Evolutionary conservation across 2,329 filamentous ascomycete species (phyloP), one percentile per base, ranked within the genome.

Genomic region (Colletotrichum plurivorum): DNA sequence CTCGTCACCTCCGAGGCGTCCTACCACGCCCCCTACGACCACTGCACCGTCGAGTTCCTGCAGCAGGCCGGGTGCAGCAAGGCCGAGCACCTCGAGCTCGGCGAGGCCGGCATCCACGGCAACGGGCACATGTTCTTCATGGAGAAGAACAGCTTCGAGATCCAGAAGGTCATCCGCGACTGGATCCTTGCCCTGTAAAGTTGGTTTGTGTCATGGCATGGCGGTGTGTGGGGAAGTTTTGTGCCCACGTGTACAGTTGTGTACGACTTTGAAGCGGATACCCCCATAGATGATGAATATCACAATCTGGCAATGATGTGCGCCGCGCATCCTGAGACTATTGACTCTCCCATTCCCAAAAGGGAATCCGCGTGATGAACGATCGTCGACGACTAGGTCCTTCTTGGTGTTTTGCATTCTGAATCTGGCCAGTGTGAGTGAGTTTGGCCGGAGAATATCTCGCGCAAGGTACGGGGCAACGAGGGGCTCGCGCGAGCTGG

Each of bases 51-150:
- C 4, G 69, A 73, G 49, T 85, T 78, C 66, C 74, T 86, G 36
- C 74, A 75, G 56, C 84, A 86, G 73, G 84, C 83, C 5, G 83
- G 83, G 1, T 75, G 78, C 72, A 71, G 73, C 25, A 71, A 72
- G 49, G 69, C 76, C 36, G 72, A 81, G 59, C 77, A 80, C 70
- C 41, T 84, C 46, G 75, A 77, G 71, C 76, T 86, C 22, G 77
- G 67, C 6, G 76, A 82, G 36, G 73, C 73, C 7, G 82, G 81
- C 4, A 78, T 85, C 43, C 71, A 75, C 45, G 84, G 84, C 8
- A 85, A 86, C 66, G 83, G 81, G 0, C 84, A 86, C 74, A 80
- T 86, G 79, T 79, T 83, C 64, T 84, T 85, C 68, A 75, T 86
- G 76, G 84, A 85, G 76, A 81, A 79, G 76, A 86, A 86, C 72